Conservation (phyloP, 208 protist genomes). For the Leishmania braziliensis region DNA sequence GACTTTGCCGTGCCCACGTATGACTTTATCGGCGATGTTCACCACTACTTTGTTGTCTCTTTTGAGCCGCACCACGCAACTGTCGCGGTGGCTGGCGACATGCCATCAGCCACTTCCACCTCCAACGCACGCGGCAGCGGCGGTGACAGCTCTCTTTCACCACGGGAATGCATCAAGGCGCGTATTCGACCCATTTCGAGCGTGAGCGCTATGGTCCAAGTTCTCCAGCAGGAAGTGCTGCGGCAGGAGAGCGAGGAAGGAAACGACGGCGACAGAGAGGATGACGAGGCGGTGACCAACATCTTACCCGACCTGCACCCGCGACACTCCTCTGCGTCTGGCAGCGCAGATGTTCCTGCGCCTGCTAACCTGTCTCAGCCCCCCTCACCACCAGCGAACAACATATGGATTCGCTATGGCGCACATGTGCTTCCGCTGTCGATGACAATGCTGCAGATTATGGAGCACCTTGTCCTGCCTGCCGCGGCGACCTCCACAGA, state of each 20-base stretch:
- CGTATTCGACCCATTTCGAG: constrained; percentile 29
- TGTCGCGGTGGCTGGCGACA: constrained; percentile 19
- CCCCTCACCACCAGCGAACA: constrained; percentile 17
- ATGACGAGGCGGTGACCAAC: constrained; percentile 22
- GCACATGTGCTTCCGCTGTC: constrained; percentile 71
- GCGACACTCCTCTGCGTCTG: neutral
- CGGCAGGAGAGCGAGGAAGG: constrained; percentile 15
- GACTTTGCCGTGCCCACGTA: constrained; percentile 32
- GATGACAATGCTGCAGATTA: constrained; percentile 78
- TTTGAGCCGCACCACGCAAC: constrained; percentile 35
- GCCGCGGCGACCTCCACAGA: constrained; percentile 14
- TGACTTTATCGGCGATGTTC: constrained; percentile 21
- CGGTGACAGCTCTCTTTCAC: neutral
- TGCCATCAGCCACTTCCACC: neutral
- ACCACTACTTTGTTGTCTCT: constrained; percentile 29
- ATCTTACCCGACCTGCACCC: constrained; percentile 33
- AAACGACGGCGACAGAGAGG: constrained; percentile 20
- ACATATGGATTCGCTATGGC: constrained; percentile 65
- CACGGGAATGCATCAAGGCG: constrained; percentile 24
- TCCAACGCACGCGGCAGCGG: neutral
- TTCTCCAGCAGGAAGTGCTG: constrained; percentile 28
- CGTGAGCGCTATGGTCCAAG: constrained; percentile 33
- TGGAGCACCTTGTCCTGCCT: constrained; percentile 43
- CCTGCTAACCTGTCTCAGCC: neutral
- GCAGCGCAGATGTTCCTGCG: neutral